These are phyloP conservation scores for Pseudocercospora musae DNA, from an alignment of 2,329 filamentous ascomycete species.

Conservation along the genomic window DNA sequence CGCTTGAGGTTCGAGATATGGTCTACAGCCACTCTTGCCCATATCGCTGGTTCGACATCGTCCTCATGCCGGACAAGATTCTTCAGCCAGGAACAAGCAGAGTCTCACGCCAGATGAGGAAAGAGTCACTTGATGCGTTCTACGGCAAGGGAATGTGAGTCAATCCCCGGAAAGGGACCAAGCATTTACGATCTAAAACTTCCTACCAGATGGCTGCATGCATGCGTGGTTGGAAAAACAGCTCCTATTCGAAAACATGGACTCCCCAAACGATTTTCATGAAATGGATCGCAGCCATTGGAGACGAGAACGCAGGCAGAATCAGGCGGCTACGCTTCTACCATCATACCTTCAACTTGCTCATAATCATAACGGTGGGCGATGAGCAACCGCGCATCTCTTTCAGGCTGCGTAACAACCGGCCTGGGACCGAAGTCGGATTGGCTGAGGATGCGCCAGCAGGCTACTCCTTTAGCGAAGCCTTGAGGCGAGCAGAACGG, in stretches of 20 bases:
- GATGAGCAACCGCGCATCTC: slow-evolving; percentile 8
- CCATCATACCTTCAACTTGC: slow-evolving; percentile 16
- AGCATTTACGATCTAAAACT: not conserved
- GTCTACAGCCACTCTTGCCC: slow-evolving; percentile 18
- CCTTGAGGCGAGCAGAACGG: slow-evolving; percentile 6
- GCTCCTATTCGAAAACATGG: slow-evolving; percentile 13
- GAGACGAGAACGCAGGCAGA: slow-evolving; percentile 22
- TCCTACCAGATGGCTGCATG: slow-evolving; percentile 15
- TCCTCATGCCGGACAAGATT: slow-evolving; percentile 7
- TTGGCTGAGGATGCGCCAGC: slow-evolving; percentile 3
- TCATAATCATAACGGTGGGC: slow-evolving; percentile 17
- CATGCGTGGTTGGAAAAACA: slow-evolving; percentile 18
- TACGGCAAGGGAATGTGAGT: slow-evolving; percentile 16
- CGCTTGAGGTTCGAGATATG: slow-evolving; percentile 23
- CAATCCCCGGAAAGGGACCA: not conserved
- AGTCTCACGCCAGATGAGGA: slow-evolving; percentile 11
- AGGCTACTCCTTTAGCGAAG: not conserved
- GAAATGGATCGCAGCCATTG: slow-evolving; percentile 23
- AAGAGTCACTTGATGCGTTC: slow-evolving; percentile 23
- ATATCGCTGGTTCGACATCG: slow-evolving; percentile 16
- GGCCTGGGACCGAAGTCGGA: not conserved
- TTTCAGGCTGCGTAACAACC: not conserved
- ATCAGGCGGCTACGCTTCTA: slow-evolving; percentile 18
- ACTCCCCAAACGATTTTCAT: slow-evolving; percentile 20
- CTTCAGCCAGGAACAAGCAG: slow-evolving; percentile 15